These are phyloP conservation scores for Neurospora tetraspora DNA, from an alignment of 495 filamentous ascomycete species.

Conservation along the genomic window DNA sequence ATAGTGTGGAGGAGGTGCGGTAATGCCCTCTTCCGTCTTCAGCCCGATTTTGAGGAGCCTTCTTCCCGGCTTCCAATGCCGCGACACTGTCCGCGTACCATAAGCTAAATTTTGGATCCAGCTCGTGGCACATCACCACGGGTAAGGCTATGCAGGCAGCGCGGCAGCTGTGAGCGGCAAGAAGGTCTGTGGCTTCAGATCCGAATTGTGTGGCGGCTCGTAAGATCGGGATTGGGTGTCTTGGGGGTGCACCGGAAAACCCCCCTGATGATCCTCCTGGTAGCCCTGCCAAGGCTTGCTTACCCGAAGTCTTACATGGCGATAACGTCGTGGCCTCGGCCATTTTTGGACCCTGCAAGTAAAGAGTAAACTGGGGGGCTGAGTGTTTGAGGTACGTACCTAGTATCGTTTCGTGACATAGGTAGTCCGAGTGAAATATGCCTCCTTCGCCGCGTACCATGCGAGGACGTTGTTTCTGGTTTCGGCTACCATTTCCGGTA, in stretches of 20 bases:
- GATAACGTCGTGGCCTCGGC: not conserved
- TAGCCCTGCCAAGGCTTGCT: not conserved
- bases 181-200: not conserved
- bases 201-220: not conserved
- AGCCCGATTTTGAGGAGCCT: not conserved
- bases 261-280: not conserved
- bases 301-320: not conserved
- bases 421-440: not conserved
- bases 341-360: not conserved
- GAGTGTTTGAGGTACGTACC: not conserved
- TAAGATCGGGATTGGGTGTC: not conserved
- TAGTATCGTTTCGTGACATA: not conserved
- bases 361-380: not conserved
- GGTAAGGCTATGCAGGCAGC: not conserved
- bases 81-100: not conserved
- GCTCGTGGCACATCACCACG: not conserved
- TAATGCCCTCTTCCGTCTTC: not conserved
- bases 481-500: not conserved
- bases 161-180: not conserved
- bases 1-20: not conserved
- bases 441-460: not conserved
- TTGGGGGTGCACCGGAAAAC: not conserved
- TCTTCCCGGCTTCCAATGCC: not conserved
- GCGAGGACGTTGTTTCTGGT: not conserved
- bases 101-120: not conserved